phyloP scores from a whole-genome alignment of 2,329 filamentous ascomycete species.

The Cryphonectria parasitica region DNA sequence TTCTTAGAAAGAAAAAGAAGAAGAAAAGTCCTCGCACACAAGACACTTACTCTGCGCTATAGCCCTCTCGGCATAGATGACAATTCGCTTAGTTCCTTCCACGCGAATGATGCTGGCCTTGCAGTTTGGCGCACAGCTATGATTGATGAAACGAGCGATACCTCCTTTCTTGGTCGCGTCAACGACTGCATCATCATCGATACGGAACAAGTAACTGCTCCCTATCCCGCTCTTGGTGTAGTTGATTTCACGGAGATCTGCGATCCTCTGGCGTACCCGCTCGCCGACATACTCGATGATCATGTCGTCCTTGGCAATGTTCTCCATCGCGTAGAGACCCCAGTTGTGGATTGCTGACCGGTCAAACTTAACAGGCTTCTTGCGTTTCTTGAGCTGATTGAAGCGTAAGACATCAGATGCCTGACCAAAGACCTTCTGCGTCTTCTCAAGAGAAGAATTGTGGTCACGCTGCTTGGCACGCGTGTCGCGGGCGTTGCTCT shows the following conservation, averaged over 20 bases:
- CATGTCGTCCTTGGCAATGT: conserved; percentile 97
- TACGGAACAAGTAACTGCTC: conserved; percentile 96
- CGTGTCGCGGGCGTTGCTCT: conserved; percentile 89
- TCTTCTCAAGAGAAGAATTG: conserved; percentile 91
- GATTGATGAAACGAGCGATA: conserved; percentile 98
- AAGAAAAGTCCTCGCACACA: background rate
- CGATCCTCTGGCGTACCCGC: conserved; percentile 94
- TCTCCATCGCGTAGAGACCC: conserved; percentile 97
- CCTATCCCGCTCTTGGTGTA: conserved; percentile 97
- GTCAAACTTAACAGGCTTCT: conserved; percentile 98
- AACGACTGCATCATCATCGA: conserved; percentile 96
- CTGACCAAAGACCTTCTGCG: conserved; percentile 81
- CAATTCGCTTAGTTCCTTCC: conserved; percentile 95
- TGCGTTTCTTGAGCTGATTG: conserved; percentile 98
- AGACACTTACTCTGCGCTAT: conserved; percentile 81
- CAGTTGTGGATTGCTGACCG: conserved; percentile 98
- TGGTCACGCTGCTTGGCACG: conserved; percentile 95
- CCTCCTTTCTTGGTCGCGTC: conserved; percentile 98
- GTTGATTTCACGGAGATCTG: conserved; percentile 89
- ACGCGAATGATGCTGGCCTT: conserved; percentile 99
- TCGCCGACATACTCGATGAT: conserved; percentile 99
- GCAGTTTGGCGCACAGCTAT: conserved; percentile 97
- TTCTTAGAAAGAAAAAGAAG: too few species aligned
- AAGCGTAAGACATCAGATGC: conserved; percentile 94
- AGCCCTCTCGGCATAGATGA: conserved; percentile 96